Base-by-base conservation (phyloP, 2,329 filamentous ascomycete species). In the Penicillium sp. region DNA sequence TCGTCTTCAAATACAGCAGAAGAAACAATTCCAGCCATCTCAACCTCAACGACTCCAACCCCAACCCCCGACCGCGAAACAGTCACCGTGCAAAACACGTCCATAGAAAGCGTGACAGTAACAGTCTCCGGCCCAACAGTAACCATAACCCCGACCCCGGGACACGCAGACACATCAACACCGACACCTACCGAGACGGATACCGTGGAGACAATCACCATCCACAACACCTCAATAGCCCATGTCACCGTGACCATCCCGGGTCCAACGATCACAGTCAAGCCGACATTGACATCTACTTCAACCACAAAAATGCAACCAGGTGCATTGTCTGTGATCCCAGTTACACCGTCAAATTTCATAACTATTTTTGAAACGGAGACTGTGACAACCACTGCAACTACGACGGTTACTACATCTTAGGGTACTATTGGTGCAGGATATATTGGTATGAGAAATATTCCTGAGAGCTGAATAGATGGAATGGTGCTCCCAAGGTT, bases 341-440 rank as follows among this genome's bases (percentile, higher is more conserved):
- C 55, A 1, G 40, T 54, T 6, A 52, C 53, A 2, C 51, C 53
- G 3, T 44, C 46, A 10, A 42, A 24, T 3, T 44, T 50, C n/a
- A 33, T 58, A 13, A 53, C 50, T 1, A 39, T 61, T 18, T 20
- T 23, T 23, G 33, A 37, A 23, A 58, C 52, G 3, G 44, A 49
- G 28, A 62, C 60, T 4, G 53, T 49, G 15, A 61, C 56, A 27
- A 38, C 23, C 15, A 54, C 51, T 15, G 44, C 46, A 6, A 51
- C 45, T 24, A 31, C 31, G 25, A 38, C 29, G 5, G 15, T 39
- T 20, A 20, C 37, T 6, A 27, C 37, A 3, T 40, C 20, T 13
- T 40, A 27, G 24, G 10, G 24, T 5, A 8, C 6, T 8, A 5
- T 6, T 27, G 25, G 8, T 6, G 27, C 27, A 9, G 8, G 8